These are phyloP conservation scores for Nymphaea colorata DNA, from an alignment of 164 flowering plant genomes.

Conservation along the genomic window DNA sequence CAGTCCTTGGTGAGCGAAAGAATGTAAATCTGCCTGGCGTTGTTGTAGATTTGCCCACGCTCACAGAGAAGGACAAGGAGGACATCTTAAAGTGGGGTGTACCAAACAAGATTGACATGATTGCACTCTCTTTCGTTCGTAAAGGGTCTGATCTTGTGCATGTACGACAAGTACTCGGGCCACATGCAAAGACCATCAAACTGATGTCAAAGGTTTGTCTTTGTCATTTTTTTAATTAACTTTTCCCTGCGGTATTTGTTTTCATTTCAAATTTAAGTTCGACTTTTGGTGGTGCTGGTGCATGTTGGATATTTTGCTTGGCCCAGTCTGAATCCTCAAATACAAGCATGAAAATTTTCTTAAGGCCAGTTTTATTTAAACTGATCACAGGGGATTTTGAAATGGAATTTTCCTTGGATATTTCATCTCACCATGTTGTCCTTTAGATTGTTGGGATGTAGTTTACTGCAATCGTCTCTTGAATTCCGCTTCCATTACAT, in stretches of 20 bases:
- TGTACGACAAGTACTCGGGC: constrained; percentile 72
- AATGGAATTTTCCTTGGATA: no score
- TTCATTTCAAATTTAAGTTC: background rate
- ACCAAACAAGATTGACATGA: constrained; percentile 80
- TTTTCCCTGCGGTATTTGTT: background rate
- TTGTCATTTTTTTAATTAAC: background rate
- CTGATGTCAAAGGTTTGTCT: constrained; percentile 68
- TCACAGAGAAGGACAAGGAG: constrained; percentile 81
- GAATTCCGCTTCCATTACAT: no score
- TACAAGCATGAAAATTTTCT: background rate
- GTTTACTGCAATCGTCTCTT: no score
- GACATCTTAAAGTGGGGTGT: constrained; percentile 79
- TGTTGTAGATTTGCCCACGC: constrained; percentile 80
- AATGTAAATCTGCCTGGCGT: constrained; percentile 88
- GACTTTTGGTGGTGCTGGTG: background rate
- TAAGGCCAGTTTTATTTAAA: background rate
- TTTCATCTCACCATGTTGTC: no score
- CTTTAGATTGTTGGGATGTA: no score
- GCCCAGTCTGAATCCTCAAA: background rate
- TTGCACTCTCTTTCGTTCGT: constrained; percentile 82
- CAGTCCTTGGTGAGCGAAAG: constrained; percentile 66
- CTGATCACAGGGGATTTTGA: no score
- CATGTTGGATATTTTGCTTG: background rate
- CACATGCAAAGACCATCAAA: constrained; percentile 57
- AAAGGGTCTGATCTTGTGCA: constrained; percentile 84